Conservation (phyloP, 169 alveolate species). For the Eimeria acervulina region DNA sequence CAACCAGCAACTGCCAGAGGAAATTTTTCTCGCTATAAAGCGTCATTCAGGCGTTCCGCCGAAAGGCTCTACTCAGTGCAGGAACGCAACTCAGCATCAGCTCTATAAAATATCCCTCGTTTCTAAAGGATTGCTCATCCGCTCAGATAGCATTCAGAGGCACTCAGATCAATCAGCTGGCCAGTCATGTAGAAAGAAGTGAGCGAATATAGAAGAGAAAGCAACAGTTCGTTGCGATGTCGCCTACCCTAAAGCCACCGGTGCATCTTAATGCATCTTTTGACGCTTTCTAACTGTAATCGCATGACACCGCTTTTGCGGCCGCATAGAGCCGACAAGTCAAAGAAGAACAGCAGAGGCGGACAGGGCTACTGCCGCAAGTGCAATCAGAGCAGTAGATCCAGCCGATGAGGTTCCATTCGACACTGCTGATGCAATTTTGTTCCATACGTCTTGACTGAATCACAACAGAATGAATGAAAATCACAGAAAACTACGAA, state of each 20-base stretch:
- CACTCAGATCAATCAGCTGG: background rate
- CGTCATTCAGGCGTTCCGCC: too few relatives aligned
- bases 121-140: background rate
- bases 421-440: background rate
- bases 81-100: background rate
- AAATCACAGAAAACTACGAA: background rate
- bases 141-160: background rate
- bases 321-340: background rate
- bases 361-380: slow-evolving; percentile 7
- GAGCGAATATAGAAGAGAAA: background rate
- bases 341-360: background rate
- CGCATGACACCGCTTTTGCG: background rate
- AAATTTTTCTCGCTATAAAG: too few relatives aligned
- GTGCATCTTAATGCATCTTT: background rate
- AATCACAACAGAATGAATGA: background rate
- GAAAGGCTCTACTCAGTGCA: background rate
- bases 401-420: background rate
- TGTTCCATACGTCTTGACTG: slow-evolving; percentile 25
- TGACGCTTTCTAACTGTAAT: background rate
- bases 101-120: background rate
- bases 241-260: background rate
- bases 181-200: background rate
- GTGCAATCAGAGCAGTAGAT: background rate
- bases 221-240: background rate
- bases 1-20: too few relatives aligned